Percentiles rank a stretch among this genome's conserved stretches.
Evolutionary conservation across 129 eudicot species (phyloP).

Genomic region (sunflower (Helianthus annuus)): HanXRQr2.0-SUNRISE NC_035449.2:23638073-23638572

Average conservation of each 20-base stretch:
- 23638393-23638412: neutral
- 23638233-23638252: slow-evolving; percentile 43
- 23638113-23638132: slow-evolving; percentile 40
- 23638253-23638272: slow-evolving; percentile 9
- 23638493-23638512: neutral
- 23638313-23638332: too few relatives aligned
- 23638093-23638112: slow-evolving; percentile 39
- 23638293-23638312: slow-evolving; percentile 6
- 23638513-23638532: neutral
- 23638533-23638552: too few relatives aligned
- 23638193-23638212: slow-evolving; percentile 72
- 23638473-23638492: neutral
- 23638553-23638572: neutral
- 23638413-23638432: neutral
- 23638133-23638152: slow-evolving; percentile 51
- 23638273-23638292: slow-evolving; percentile 17
- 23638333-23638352: too few relatives aligned
- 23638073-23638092: slow-evolving; percentile 95
- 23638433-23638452: neutral
- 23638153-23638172: slow-evolving; percentile 39
- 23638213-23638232: slow-evolving; percentile 50
- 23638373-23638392: too few relatives aligned
- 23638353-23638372: too few relatives aligned
- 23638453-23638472: neutral
- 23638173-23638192: slow-evolving; percentile 59